phyloP scores from a whole-genome alignment of 345 rosid species.

The Eucalyptus dawsonii region DNA sequence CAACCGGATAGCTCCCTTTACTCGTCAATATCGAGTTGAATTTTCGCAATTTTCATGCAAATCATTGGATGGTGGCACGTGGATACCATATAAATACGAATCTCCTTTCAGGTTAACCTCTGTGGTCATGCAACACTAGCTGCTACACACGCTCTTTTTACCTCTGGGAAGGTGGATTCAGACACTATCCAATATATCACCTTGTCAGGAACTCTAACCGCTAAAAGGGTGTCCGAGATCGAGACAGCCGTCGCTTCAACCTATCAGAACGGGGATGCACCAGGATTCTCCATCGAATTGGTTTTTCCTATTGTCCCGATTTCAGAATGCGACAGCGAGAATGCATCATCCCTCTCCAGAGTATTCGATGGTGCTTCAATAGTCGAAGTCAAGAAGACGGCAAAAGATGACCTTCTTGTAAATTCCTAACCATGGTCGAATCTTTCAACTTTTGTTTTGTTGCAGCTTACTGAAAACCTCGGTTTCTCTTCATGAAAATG shows the following conservation, averaged over 20 bases:
- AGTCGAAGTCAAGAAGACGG: conserved; percentile 39
- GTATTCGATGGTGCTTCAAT: conserved; percentile 40
- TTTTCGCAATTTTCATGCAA: neutral
- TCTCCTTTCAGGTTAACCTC: conserved; percentile 38
- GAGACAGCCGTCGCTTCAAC: neutral
- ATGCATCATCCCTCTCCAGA: conserved; percentile 13
- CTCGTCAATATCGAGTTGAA: neutral
- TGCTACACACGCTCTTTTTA: conserved; percentile 55
- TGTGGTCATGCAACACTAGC: conserved; percentile 88
- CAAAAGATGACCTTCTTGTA: conserved; percentile 39
- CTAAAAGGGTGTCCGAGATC: conserved; percentile 28
- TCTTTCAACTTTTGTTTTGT: neutral
- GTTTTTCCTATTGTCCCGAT: conserved; percentile 32
- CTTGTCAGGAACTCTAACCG: conserved; percentile 54
- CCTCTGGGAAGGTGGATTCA: conserved; percentile 33
- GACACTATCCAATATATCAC: conserved; percentile 55
- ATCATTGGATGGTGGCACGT: neutral
- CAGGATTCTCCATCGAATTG: conserved; percentile 31
- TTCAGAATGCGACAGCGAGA: conserved; percentile 17
- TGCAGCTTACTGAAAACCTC: neutral
- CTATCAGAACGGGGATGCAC: conserved; percentile 10
- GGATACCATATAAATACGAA: neutral
- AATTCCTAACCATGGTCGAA: neutral
- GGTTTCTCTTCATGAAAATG: neutral
- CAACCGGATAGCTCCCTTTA: neutral